Evolutionary conservation across 2,329 filamentous ascomycete species (phyloP).

Genomic region (Alternaria infectoria): DNA sequence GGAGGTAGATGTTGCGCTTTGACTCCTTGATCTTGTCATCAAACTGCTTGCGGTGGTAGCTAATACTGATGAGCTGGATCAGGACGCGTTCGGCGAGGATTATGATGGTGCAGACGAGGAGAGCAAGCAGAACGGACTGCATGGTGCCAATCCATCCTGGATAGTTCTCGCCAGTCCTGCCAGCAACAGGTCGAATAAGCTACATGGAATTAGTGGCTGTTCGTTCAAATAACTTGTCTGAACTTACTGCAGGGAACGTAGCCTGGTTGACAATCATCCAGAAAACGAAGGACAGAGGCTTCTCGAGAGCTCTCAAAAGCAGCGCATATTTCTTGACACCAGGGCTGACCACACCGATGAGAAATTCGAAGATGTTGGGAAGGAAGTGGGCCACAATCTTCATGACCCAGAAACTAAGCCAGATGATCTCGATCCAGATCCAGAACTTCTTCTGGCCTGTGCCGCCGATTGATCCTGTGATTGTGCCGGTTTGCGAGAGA

Average conservation of each 20-base stretch:
- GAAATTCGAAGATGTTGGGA: slow-evolving; percentile 65
- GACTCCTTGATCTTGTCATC: slow-evolving; percentile 84
- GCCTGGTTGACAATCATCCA: slow-evolving; percentile 66
- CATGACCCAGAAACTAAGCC: slow-evolving; percentile 67
- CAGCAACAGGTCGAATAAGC: slow-evolving; percentile 21
- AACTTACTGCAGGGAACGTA: slow-evolving; percentile 59
- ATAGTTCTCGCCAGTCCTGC: neutral
- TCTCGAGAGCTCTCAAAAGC: slow-evolving; percentile 64
- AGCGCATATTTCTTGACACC: slow-evolving; percentile 69
- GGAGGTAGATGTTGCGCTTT: slow-evolving; percentile 81
- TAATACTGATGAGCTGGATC: slow-evolving; percentile 83
- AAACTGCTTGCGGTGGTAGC: slow-evolving; percentile 85
- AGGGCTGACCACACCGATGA: slow-evolving; percentile 68
- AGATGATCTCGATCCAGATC: slow-evolving; percentile 69
- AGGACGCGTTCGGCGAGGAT: slow-evolving; percentile 79
- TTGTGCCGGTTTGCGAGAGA: slow-evolving; percentile 59
- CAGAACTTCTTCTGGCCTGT: slow-evolving; percentile 68
- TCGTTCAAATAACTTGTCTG: neutral
- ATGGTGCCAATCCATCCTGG: slow-evolving; percentile 62
- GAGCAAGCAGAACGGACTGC: slow-evolving; percentile 69
- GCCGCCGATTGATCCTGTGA: slow-evolving; percentile 56
- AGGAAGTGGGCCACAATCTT: slow-evolving; percentile 66
- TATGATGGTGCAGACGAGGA: slow-evolving; percentile 71
- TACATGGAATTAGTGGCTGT: neutral
- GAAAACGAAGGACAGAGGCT: slow-evolving; percentile 65